phyloP scores from a whole-genome alignment of 139 green algal genomes.

The Chlamydomonas urium region DNA sequence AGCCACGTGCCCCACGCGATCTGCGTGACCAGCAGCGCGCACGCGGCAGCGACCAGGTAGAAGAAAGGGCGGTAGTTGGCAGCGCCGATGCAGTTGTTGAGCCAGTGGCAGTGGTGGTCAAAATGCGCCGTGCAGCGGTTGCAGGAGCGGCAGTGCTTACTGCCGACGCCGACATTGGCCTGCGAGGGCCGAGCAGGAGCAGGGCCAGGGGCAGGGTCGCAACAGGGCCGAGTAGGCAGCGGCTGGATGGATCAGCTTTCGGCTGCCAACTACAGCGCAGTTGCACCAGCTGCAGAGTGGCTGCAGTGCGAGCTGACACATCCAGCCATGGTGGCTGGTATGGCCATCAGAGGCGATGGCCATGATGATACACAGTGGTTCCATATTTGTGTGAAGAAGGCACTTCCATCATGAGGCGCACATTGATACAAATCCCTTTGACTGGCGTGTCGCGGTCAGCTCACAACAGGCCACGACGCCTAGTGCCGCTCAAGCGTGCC shows the following conservation, averaged over 20 bases:
- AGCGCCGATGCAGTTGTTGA: conserved; percentile 76
- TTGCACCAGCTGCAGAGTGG: background rate
- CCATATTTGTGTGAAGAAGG: no score
- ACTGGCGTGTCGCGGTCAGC: no score
- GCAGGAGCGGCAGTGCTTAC: conserved; percentile 73
- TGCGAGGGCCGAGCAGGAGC: conserved; percentile 18
- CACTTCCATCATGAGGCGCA: no score
- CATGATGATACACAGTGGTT: background rate
- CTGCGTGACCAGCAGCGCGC: conserved; percentile 37
- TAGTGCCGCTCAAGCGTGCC: no score
- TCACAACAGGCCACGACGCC: no score
- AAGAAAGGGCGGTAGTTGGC: conserved; percentile 74
- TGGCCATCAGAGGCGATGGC: background rate
- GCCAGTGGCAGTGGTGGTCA: conserved; percentile 74
- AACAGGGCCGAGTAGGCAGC: background rate
- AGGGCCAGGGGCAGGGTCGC: background rate
- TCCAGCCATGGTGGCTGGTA: background rate
- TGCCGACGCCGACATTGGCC: conserved; percentile 40
- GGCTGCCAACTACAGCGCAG: background rate
- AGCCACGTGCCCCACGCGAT: conserved; percentile 38
- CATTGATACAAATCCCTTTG: no score
- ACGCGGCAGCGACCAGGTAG: conserved; percentile 34
- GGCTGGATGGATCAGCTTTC: background rate
- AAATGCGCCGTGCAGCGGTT: conserved; percentile 68
- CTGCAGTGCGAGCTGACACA: background rate